Evolutionary conservation across 306 rosid genomes (phyloP), one percentile per base, ranked within the genome.

Genomic region (Malus sieversii): DNA sequence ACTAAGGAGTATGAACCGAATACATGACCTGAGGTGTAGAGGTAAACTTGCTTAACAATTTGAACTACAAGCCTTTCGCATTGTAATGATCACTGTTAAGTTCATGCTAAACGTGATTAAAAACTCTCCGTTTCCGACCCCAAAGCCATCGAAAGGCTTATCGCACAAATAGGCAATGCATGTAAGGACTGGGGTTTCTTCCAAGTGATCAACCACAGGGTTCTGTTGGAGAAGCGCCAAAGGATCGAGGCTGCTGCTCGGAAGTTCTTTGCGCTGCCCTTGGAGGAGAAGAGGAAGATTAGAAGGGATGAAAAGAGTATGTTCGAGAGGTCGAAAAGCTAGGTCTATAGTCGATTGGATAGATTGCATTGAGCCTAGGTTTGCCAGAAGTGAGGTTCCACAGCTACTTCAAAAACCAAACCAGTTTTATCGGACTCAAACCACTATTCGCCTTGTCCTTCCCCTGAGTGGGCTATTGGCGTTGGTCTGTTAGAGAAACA

Each of bases 161-260:
- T 88, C 14, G 67, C 59, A 63, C 81, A 88, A 83, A 74, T 90
- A 14, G 93, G 90, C 3, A 23, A 55, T 6, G 93, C 96, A 23
- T 87, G 92, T 73, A 75, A 64, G 52, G 74, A 87, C 4, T 88
- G 97, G 96, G 97, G 97, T 2, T 92, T 90, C 84, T 92, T 88
- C 79, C 91, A 82, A 30, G 90, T 90, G 76, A 81, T 81, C 58
- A 92, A 92, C 83, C 97, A 88, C 51, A 90, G 90, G 0, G 87
- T 92, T 40, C 74, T 90, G 0, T 27, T 59, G n/a, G 82, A 80
- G 68, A 58, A 66, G 52, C 77, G 81, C 19, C 75, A 74, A 57
- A 79, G 62, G 71, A 53, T 87, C 0, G 87, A 84, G 23, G 55
- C 60, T 6, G 87, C 81, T 0, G 75, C 90, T 8, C 78, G 73